Conservation (phyloP, 768 basidiomycete species). For the Pleurotus djamor region DNA sequence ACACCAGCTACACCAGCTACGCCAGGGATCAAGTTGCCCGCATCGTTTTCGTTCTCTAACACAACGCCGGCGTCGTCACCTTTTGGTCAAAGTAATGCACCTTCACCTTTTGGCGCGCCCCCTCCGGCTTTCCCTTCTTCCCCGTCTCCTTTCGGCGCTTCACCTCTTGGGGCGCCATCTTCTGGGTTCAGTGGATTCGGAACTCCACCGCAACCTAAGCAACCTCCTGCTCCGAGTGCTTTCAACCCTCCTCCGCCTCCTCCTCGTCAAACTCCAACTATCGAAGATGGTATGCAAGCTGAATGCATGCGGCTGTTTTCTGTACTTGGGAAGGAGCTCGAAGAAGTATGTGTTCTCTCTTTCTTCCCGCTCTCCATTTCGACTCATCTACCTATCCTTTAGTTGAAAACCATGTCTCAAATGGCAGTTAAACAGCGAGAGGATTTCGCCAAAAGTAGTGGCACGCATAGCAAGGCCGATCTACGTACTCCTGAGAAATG, state of each 20-base stretch:
- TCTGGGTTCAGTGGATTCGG: not conserved
- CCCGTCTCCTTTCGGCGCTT: not conserved
- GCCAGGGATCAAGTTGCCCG: not conserved
- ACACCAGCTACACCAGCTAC: constrained; percentile 11
- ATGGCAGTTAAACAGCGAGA: constrained; percentile 30
- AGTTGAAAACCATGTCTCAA: constrained; percentile 46
- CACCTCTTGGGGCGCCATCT: not conserved
- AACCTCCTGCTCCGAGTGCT: not conserved
- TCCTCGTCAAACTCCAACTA: constrained; percentile 18
- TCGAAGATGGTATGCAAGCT: constrained; percentile 66
- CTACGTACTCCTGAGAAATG: constrained; percentile 49
- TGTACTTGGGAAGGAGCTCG: constrained; percentile 49
- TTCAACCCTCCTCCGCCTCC: constrained; percentile 10
- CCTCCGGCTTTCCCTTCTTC: not conserved
- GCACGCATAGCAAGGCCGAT: constrained; percentile 41
- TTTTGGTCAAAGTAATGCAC: not conserved
- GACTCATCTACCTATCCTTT: not conserved
- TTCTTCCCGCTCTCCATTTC: constrained; percentile 2
- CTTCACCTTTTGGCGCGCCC: not conserved
- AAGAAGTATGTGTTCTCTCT: constrained; percentile 47
- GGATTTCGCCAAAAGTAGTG: constrained; percentile 33
- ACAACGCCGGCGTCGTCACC: not conserved
- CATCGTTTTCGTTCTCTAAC: not conserved
- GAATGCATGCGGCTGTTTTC: constrained; percentile 54
- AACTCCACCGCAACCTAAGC: not conserved